Percentiles rank a stretch among this genome's conserved stretches.
These are phyloP conservation scores for Dendrobium nobile DNA, from an alignment of 106 monocot species.

Conservation along the genomic window DNA sequence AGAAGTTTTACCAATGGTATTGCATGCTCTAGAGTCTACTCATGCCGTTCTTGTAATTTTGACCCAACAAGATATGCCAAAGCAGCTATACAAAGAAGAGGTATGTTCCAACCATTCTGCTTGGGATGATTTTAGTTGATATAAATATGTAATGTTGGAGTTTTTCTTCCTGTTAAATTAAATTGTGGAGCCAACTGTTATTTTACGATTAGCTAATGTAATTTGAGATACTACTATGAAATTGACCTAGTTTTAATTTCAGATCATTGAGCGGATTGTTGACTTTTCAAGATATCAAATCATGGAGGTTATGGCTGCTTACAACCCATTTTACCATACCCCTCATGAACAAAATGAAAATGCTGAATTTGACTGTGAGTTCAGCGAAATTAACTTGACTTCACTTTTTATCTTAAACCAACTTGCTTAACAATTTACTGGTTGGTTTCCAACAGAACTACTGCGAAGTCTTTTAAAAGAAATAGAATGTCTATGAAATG, in stretches of 20 bases:
- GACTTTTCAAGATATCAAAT: slow-evolving; percentile 90
- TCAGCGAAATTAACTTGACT: background rate
- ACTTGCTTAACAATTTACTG: background rate
- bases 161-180: background rate
- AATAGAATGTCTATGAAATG: too few relatives aligned
- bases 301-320: slow-evolving; percentile 63
- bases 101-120: slow-evolving; percentile 30
- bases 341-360: slow-evolving; percentile 69
- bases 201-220: slow-evolving; percentile 1
- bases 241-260: slow-evolving; percentile 10
- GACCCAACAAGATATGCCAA: slow-evolving; percentile 91
- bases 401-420: background rate
- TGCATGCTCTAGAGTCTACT: slow-evolving; percentile 79
- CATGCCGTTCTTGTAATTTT: slow-evolving; percentile 79
- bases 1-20: slow-evolving; percentile 44
- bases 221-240: slow-evolving; percentile 1
- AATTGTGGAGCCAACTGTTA: background rate
- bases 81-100: slow-evolving; percentile 95
- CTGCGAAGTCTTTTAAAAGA: background rate
- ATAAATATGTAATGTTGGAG: background rate
- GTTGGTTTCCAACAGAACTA: background rate
- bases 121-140: background rate
- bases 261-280: slow-evolving; percentile 92
- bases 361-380: slow-evolving; percentile 51
- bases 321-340: slow-evolving; percentile 53